Evolutionary conservation across 2,329 filamentous ascomycete species (phyloP), one percentile per base, ranked within the genome.

Genomic region (Clonostachys sp.): DNA sequence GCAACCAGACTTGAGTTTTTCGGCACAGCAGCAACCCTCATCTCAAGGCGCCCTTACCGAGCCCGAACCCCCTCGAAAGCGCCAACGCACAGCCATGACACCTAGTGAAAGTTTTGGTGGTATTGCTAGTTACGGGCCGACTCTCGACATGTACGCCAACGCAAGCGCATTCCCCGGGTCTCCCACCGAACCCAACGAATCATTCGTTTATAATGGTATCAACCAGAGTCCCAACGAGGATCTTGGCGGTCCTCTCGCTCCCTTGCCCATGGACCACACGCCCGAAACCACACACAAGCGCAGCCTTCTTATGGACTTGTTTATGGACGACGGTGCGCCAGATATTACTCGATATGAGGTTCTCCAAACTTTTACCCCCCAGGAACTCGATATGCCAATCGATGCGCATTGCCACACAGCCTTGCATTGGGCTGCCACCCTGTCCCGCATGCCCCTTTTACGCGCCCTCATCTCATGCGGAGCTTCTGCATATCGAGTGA

Each of bases 401-500:
- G 94, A 99, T 60, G 80, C 86, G 24, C 90, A 90, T 50, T 85
- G 85, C 35, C 90, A 97, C 60, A 97, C 91, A 16, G 91, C 91
- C 4, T 74, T 99, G 39, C 92, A 97, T 61, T 99, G 94, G 94
- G 94, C 94, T 3, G 91, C 94, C 6, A 96, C 94, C 5, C 75
- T 99, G 42, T 91, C 91, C 4, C 86, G 92, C 14, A 86, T 95
- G 62, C 81, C 88, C 2, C 75, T 99, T 6, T 74, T 97, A 48
- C 84, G 88, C 46, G 80, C 91, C 0, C 76, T 99, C 12, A 88
- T 97, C 47, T 77, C 83, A 6, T 86, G 87, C 42, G 94, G 94
- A 2, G 91, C 92, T 2, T 95, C 86, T 55, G 90, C 95, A 42
- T 89, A 86, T 62, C 82, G 94, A 33, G 86, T 95, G 2, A 99